These are phyloP conservation scores for Boletus reticulatus DNA, from an alignment of 768 basidiomycete species.

Conservation along the genomic window DNA sequence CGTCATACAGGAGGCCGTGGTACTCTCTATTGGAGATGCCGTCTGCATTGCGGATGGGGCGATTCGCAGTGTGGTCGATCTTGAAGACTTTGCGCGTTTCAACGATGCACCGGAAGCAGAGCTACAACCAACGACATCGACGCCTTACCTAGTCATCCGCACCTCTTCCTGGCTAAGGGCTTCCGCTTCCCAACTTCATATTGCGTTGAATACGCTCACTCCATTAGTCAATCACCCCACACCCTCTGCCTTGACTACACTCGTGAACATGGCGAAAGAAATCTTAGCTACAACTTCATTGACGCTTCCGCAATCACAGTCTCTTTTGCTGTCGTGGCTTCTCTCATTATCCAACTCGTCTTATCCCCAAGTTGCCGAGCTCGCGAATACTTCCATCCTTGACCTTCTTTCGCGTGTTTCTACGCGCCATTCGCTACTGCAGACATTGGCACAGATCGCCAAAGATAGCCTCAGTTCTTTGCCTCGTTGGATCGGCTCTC, in stretches of 20 bases:
- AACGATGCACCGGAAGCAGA: conserved; percentile 12
- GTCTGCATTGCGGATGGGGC: conserved; percentile 63
- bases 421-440: conserved; percentile 46
- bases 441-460: conserved; percentile 60
- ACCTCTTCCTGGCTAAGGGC: conserved; percentile 78
- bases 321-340: conserved; percentile 68
- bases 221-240: conserved; percentile 72
- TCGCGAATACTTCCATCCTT: conserved; percentile 47
- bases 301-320: conserved; percentile 66
- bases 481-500: conserved; percentile 67
- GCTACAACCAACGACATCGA: conserved; percentile 24
- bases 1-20: conserved; percentile 53
- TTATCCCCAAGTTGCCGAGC: conserved; percentile 49
- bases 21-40: conserved; percentile 63
- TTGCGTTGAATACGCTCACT: conserved; percentile 75
- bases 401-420: conserved; percentile 44
- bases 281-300: conserved; percentile 55
- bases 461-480: conserved; percentile 64
- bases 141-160: conserved; percentile 51
- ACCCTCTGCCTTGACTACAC: conserved; percentile 55
- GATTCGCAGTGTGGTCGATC: conserved; percentile 48
- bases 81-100: conserved; percentile 59
- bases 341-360: conserved; percentile 67
- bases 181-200: conserved; percentile 78
- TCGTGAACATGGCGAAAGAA: conserved; percentile 52